phyloP scores from a whole-genome alignment of 2,329 filamentous ascomycete genomes.

The Tolypocladium cylindrosporum region DNA sequence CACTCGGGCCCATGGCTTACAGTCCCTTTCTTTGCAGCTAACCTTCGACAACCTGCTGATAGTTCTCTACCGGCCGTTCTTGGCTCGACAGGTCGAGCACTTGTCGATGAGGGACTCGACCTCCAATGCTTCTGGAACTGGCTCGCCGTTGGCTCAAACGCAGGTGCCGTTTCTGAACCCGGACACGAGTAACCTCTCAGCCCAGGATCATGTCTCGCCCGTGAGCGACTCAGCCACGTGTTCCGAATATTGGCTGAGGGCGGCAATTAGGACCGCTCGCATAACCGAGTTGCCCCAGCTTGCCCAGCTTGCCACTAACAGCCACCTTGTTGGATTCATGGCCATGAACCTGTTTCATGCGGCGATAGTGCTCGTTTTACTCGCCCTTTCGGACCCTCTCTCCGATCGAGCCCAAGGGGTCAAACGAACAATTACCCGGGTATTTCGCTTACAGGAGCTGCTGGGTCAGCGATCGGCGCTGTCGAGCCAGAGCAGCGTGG shows the following conservation, averaged over 20 bases:
- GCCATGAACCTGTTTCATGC: slow-evolving; percentile 35
- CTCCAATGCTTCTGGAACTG: not conserved
- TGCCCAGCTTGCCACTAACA: slow-evolving; percentile 26
- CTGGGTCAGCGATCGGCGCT: not conserved
- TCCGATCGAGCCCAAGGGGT: slow-evolving; percentile 29
- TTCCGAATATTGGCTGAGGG: slow-evolving; percentile 22
- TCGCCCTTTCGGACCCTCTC: slow-evolving; percentile 29
- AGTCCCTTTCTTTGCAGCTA: slow-evolving; percentile 29
- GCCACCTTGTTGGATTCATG: slow-evolving; percentile 31
- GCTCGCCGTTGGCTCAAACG: not conserved
- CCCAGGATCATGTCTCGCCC: not conserved
- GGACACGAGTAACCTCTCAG: not conserved
- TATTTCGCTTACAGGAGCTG: slow-evolving; percentile 27
- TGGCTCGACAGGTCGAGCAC: slow-evolving; percentile 23
- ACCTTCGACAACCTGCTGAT: slow-evolving; percentile 32
- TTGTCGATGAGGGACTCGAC: slow-evolving; percentile 6
- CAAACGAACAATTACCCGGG: slow-evolving; percentile 30
- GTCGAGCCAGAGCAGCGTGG: not conserved
- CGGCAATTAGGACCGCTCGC: slow-evolving; percentile 26
- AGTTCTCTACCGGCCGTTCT: slow-evolving; percentile 29
- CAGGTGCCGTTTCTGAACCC: not conserved
- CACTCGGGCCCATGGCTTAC: slow-evolving; percentile 11
- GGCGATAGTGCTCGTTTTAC: slow-evolving; percentile 29
- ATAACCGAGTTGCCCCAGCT: slow-evolving; percentile 22
- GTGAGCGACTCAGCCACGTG: slow-evolving; percentile 4